Evolutionary conservation across 2,329 filamentous ascomycete genomes (phyloP), one percentile per base, ranked within the genome.

Genomic region (Rugonectria rugulosa): DNA sequence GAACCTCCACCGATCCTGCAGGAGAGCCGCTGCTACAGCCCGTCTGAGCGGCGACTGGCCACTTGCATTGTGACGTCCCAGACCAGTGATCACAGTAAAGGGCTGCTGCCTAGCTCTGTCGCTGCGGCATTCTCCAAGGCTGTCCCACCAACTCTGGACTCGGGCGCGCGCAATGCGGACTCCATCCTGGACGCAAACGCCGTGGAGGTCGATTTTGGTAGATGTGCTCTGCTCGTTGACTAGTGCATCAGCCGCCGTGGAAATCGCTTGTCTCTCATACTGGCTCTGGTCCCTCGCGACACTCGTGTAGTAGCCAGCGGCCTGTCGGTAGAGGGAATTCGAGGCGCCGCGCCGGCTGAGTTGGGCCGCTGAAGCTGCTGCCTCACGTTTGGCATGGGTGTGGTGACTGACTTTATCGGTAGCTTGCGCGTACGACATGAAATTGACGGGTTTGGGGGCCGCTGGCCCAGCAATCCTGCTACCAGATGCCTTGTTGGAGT

Each of bases 1-100:
- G 27, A 95, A 79, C 69, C 85, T 92, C 94, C 94, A 98, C 1
- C 92, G 92, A 57, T 94, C 90, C 38, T 84, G 81, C 32, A 87
- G 81, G 36, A 98, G 77, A 68, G 87, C 88, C 67, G 86, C 88
- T 41, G 83, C 87, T n/a, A 98, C 92, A 14, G 90, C 89, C 53
- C 89, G 88, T 5, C 92, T 88, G 56, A 98, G 72, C 63, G 86
- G 87, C 2, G 89, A 91, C 51, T 84, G 88, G 1, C 92, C 92
- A 47, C 89, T 87, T 41, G 86, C 82, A 65, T 87, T 95, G 73
- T 98, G 94, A 49, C 82, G 81, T 1, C 94, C 94, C 12, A 88
- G 70, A 1, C 94, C 94, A 3, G 92, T 96, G 49, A 98, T 84
- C 56, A 98, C 87, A 32, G 83, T 85, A 66, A 89, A 92, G 1